A percentile compares a stretch with the other conserved stretches of the same genome.
phyloP scores from a whole-genome alignment of 306 rosid genomes.

The Amphicarpaea edgeworthii region DNA sequence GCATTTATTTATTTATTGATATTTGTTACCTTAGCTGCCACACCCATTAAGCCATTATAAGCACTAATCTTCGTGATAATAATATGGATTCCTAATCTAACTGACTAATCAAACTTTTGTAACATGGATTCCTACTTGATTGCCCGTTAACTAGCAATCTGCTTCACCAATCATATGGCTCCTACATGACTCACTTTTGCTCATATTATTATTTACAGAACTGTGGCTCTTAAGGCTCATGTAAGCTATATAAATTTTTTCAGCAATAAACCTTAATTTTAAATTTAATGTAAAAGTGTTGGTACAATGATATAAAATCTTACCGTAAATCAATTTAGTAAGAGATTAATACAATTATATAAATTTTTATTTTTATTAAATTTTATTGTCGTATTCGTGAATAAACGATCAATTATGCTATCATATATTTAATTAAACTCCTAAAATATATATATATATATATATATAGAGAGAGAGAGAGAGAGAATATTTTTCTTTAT shows the following conservation, averaged over 20 bases:
- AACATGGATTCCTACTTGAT: conserved; percentile 65
- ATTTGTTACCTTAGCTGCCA: conserved; percentile 34
- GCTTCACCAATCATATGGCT: conserved; percentile 49
- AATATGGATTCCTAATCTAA: conserved; percentile 36
- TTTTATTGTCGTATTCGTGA: too few relatives aligned
- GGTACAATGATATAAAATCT: too few relatives aligned
- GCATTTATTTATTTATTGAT: conserved; percentile 4
- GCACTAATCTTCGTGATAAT: conserved; percentile 50
- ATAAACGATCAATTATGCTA: too few relatives aligned
- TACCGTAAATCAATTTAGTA: too few relatives aligned
- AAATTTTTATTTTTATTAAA: too few relatives aligned
- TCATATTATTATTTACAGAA: conserved; percentile 8
- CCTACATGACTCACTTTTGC: conserved; percentile 52
- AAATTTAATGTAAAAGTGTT: too few relatives aligned
- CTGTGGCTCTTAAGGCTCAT: conserved; percentile 32
- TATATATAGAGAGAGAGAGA: too few relatives aligned
- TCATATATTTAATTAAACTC: too few relatives aligned
- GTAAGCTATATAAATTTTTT: not conserved
- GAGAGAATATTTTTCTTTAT: too few relatives aligned
- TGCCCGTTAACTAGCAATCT: not conserved
- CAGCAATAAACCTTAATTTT: too few relatives aligned
- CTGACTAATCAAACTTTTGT: conserved; percentile 52
- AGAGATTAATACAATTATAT: too few relatives aligned
- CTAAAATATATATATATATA: too few relatives aligned
- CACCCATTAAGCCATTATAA: conserved; percentile 45